Base-by-base conservation (phyloP, 306 rosid genomes). In the Prosopis cineraria region DNA sequence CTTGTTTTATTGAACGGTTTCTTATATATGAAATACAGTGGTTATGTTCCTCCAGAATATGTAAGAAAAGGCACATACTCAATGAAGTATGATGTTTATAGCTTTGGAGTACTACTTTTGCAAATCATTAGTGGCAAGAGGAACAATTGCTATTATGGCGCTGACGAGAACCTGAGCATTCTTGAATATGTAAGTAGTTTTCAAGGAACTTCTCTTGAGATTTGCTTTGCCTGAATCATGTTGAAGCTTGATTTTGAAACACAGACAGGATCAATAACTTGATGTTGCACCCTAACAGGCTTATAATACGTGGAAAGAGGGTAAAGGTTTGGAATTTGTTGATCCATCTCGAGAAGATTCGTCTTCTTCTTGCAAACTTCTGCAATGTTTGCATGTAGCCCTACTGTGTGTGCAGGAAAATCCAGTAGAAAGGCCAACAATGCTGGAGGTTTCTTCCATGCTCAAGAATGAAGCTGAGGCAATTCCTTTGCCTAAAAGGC, bases 361-460 rank as follows among this genome's bases (percentile, higher is more conserved):
- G 14, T 55, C 77, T 30, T 80, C 78, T 0, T 55, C 77, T 17
- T 83, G 68, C 50, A 81, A 84, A 59, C 68, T 81, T 22, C 6
- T 25, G 41, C 84, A 59, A 24, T 88, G 89, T 83, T 63, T 88
- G 79, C 80, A 84, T 16, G 82, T 85, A 40, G 92, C 83, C 39
- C 72, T 89, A 4, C 68, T 82, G 2, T 86, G 90, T 29, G 88
- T 86, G 44, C 88, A 84, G 78, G 88, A 80, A 75, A 75, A 83
- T 33, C 77, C 89, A 0, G 79, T 67, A 0, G 79, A 85, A 45
- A 83, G 89, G 66, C 87, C 91, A 22, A 45, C 86, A 7, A 84
- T 88, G 89, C 33, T 88, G 60, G 84, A 88, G 55, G 76, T 88
- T 24, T 74, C 56, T 52, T 85, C 87, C 31, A 80, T 85, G 86